These are phyloP conservation scores for Phytopythium kandeliae DNA, from an alignment of 352 stramenopile species.

Conservation along the genomic window DNA sequence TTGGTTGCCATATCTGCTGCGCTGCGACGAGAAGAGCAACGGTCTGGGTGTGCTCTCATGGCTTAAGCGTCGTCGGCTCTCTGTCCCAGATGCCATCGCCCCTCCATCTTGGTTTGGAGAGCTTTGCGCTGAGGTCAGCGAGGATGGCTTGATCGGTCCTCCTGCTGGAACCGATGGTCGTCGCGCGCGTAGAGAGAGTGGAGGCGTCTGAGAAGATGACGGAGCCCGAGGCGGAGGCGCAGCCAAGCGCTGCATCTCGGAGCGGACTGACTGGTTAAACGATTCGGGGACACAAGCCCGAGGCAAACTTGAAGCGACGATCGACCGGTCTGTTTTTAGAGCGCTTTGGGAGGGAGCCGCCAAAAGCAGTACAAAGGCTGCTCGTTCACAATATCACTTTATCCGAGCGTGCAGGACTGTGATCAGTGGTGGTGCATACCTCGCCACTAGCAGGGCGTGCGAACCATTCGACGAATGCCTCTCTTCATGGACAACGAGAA, in stretches of 20 bases:
- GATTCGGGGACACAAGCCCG: neutral
- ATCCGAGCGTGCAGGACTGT: too few species aligned
- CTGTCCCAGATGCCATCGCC: neutral
- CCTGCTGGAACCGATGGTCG: slow-evolving; percentile 1
- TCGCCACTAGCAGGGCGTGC: too few species aligned
- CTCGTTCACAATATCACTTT: too few species aligned
- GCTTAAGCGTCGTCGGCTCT: neutral
- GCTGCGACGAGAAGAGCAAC: slow-evolving; percentile 6
- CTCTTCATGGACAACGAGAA: too few species aligned
- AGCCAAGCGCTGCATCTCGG: neutral
- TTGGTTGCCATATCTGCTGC: slow-evolving; percentile 1
- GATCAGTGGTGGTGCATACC: too few species aligned
- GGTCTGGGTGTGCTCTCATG: neutral
- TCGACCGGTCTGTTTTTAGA: slow-evolving; percentile 2
- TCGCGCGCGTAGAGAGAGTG: neutral
- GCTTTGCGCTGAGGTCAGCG: neutral
- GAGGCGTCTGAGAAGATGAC: neutral
- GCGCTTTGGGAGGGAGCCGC: neutral
- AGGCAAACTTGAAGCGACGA: neutral
- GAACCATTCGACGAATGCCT: too few species aligned
- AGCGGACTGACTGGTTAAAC: neutral
- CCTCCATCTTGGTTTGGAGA: slow-evolving; percentile 1
- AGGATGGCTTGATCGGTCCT: neutral
- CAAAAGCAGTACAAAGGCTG: too few species aligned
- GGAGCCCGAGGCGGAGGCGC: neutral